These are phyloP conservation scores for Lumnitzera racemosa DNA, from an alignment of 345 rosid species.

Conservation along the genomic window DNA sequence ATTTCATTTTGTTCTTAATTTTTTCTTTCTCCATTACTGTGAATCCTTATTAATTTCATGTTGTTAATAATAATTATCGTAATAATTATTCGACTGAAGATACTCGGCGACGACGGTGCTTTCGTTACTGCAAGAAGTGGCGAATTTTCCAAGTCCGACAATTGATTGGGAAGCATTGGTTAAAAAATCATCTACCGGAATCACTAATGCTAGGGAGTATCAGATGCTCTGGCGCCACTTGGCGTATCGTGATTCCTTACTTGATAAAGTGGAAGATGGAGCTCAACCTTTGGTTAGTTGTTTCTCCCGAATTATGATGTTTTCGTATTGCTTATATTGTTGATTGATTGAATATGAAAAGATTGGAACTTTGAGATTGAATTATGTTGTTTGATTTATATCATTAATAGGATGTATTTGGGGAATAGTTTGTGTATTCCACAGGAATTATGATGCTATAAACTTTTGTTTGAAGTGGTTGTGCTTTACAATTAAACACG, in stretches of 20 bases:
- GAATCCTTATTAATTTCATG: not conserved
- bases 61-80: not conserved
- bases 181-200: conserved; percentile 58
- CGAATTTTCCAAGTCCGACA: conserved; percentile 31
- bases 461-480: no score
- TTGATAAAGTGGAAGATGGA: conserved; percentile 39
- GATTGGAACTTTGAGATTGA: no score
- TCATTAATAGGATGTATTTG: no score
- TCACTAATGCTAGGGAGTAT: conserved; percentile 62
- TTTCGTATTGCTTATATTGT: no score
- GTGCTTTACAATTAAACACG: no score
- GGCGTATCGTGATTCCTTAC: conserved; percentile 54
- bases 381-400: no score
- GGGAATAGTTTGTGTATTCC: no score
- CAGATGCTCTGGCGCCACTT: conserved; percentile 94
- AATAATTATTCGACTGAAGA: conserved; percentile 19
- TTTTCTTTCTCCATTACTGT: not conserved
- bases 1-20: not conserved
- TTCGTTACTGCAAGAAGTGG: conserved; percentile 56
- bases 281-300: conserved; percentile 49
- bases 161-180: conserved; percentile 62
- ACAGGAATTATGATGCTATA: no score
- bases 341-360: no score
- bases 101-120: conserved; percentile 49
- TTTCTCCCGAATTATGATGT: not conserved